Base-by-base conservation (phyloP, 257 asterid genomes). In the Prunella vulgaris region DNA sequence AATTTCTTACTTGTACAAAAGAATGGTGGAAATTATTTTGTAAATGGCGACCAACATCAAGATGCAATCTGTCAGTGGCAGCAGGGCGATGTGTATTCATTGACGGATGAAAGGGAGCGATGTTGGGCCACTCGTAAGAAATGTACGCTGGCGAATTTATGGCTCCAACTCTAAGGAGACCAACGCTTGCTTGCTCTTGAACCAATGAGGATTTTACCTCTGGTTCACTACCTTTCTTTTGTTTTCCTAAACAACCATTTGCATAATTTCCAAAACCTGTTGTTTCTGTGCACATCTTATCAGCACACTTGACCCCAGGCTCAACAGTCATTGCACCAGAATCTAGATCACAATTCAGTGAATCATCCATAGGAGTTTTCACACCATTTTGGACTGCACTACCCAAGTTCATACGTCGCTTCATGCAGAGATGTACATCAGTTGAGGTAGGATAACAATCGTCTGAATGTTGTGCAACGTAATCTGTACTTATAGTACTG, bases 81-180 rank as follows among this genome's bases (percentile, higher is more conserved):
- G 97, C 88, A 49, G 99, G 99, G 61, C 81, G 91, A 85, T 85
- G 86, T 24, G 88, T 65, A 71, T 76, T 84, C 68, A 77, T 70
- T 21, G 76, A 81, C 71, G 87, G 86, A 78, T 86, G 90, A 76
- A 77, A 37, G 49, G 95, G 89, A 70, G 84, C 86, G 77, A 88
- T 67, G 75, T 78, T 88, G 60, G 99, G 99, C 99, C 99, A 94
- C 74, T 94, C 99, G 53, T 91, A 94, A 38, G 99, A 93, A 71
- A 84, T 68, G 69, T 86, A 84, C 63, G 95, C 80, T 20, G 88
- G 82, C 35, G 93, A 80, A 82, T 72, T 84, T 60, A 83, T 73
- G 69, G 86, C 75, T 77, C 96, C 87, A 66, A 80, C 84, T 79
- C 90, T 78, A 75, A 81, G 88, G 73, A 87, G 75, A 77, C 89